These are phyloP conservation scores for Cutaneotrichosporon curvatum DNA, from an alignment of 1,284 basidiomycete genomes.

Conservation along the genomic window DNA sequence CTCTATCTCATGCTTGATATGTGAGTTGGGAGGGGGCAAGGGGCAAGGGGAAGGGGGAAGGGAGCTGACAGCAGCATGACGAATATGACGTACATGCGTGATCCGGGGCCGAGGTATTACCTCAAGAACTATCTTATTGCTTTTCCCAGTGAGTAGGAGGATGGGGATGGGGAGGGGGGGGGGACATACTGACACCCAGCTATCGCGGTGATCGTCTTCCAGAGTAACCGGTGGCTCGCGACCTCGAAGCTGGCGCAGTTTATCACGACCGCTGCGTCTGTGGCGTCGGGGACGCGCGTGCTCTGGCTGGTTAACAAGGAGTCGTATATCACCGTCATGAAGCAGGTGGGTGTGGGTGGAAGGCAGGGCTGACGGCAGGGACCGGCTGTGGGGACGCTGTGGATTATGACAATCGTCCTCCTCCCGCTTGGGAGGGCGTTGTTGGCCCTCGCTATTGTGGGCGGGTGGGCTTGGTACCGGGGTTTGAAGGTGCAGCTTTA, in stretches of 20 bases:
- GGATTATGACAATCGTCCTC: slow-evolving; percentile 45
- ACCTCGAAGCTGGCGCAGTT: slow-evolving; percentile 22
- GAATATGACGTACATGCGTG: slow-evolving; percentile 13
- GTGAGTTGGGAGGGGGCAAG: slow-evolving; percentile 25
- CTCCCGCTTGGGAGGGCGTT: slow-evolving; percentile 37
- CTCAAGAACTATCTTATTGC: slow-evolving; percentile 14
- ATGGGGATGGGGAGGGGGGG: background rate
- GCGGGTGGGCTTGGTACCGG: background rate
- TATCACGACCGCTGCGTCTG: slow-evolving; percentile 27
- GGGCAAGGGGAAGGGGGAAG: no score
- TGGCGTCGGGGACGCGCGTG: slow-evolving; percentile 33
- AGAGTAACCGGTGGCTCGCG: slow-evolving; percentile 22
- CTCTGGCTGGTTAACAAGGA: slow-evolving; percentile 46
- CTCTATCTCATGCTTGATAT: slow-evolving; percentile 43
- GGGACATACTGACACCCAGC: slow-evolving; percentile 16
- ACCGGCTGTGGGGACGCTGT: slow-evolving; percentile 43
- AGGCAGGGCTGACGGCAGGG: slow-evolving; percentile 24
- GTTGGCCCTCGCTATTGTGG: slow-evolving; percentile 20
- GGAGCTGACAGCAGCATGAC: slow-evolving; percentile 10
- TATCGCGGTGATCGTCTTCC: slow-evolving; percentile 34
- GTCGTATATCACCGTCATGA: slow-evolving; percentile 33
- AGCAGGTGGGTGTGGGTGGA: slow-evolving; percentile 26
- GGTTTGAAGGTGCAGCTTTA: slow-evolving; percentile 2
- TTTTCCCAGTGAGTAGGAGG: slow-evolving; percentile 7
- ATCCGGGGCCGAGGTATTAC: slow-evolving; percentile 6